Conservation (phyloP, 2,329 filamentous ascomycete species). For the Aspergillus terreus region DNA sequence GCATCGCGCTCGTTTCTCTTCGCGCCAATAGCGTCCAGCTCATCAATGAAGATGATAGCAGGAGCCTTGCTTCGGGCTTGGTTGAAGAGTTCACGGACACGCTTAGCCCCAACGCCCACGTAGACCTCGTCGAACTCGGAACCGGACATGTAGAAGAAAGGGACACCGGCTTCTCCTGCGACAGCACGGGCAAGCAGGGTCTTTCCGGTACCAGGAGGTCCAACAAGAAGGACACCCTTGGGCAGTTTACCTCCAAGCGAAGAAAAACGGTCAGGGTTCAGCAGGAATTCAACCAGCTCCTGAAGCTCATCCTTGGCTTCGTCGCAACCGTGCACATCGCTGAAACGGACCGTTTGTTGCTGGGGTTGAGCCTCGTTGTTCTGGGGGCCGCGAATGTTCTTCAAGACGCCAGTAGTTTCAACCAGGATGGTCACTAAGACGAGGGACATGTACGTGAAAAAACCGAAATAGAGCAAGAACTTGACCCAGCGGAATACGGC, state of each 20-base stretch:
- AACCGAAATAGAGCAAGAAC: conserved; percentile 73
- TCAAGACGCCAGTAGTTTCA: conserved; percentile 74
- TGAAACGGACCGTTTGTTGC: conserved; percentile 85
- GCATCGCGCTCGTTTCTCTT: conserved; percentile 91
- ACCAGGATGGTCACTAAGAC: conserved; percentile 77
- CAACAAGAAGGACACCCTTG: conserved; percentile 92
- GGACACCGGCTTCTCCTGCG: conserved; percentile 92
- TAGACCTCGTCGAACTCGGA: conserved; percentile 99
- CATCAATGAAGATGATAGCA: conserved; percentile 92
- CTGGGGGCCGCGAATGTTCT: conserved; percentile 68
- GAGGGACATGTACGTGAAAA: conserved; percentile 75
- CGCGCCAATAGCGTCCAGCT: conserved; percentile 89
- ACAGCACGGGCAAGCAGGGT: conserved; percentile 93
- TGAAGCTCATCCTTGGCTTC: conserved; percentile 98
- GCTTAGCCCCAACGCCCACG: conserved; percentile 93
- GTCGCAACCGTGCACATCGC: conserved; percentile 93
- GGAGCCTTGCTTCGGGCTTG: conserved; percentile 82
- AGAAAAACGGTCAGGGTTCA: conserved; percentile 88
- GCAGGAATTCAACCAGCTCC: conserved; percentile 93
- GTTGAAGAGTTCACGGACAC: conserved; percentile 87
- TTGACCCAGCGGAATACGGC: conserved; percentile 88
- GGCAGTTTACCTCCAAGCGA: conserved; percentile 93
- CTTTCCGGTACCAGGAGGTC: conserved; percentile 95
- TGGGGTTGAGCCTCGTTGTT: conserved; percentile 87
- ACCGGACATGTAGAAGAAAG: conserved; percentile 99